Evolutionary conservation across 1,284 basidiomycete genomes (phyloP).

Genomic region (Stygiomarasmius scandens): DNA sequence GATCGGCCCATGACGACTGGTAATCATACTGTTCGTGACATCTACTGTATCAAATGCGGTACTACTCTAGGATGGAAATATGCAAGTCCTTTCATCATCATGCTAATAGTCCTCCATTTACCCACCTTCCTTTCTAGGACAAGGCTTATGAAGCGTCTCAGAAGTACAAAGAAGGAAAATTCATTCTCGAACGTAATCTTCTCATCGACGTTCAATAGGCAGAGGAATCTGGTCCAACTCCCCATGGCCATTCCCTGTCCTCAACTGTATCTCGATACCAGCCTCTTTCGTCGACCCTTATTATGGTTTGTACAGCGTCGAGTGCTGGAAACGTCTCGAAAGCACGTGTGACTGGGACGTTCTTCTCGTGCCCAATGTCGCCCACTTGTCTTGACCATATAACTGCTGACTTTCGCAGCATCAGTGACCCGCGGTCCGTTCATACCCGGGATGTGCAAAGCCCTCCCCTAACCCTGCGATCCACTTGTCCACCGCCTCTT

Average conservation of each 20-base stretch:
- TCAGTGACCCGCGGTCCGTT: background rate
- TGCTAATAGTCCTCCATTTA: conserved; percentile 10
- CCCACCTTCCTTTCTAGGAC: conserved; percentile 59
- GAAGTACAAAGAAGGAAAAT: conserved; percentile 99
- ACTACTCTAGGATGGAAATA: conserved; percentile 96
- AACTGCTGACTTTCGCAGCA: background rate
- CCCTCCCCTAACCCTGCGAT: background rate
- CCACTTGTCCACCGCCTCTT: background rate
- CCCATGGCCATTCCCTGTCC: conserved; percentile 2
- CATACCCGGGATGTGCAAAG: background rate
- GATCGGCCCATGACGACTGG: conserved; percentile 98
- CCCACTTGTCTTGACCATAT: background rate
- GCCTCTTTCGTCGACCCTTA: background rate
- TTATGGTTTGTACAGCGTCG: background rate
- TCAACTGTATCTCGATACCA: background rate
- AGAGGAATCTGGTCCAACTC: conserved; percentile 1
- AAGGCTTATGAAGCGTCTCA: conserved; percentile 87
- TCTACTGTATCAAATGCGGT: conserved; percentile 89
- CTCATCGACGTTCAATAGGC: conserved; percentile 76
- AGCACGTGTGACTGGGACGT: background rate
- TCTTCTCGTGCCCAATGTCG: background rate
- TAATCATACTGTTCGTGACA: conserved; percentile 93
- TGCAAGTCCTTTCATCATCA: conserved; percentile 52
- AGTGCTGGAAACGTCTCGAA: background rate
- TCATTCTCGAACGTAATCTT: conserved; percentile 92